A percentile compares a stretch with the other conserved stretches of the same genome.
phyloP scores from a whole-genome alignment of 2,329 filamentous ascomycete genomes.

The Domatiomyces globalis region DNA sequence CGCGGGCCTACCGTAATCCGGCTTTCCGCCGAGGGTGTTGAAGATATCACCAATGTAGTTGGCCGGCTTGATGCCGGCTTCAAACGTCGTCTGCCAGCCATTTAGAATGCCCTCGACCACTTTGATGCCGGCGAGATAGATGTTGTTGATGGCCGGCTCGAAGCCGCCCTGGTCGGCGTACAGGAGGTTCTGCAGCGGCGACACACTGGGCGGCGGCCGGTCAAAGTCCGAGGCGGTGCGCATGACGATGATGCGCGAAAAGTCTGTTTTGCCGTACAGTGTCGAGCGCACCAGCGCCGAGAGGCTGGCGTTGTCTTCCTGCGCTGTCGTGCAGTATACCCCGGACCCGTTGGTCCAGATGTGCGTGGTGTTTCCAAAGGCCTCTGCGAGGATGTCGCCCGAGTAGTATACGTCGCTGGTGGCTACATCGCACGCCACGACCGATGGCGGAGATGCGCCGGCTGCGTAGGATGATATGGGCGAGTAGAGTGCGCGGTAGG shows the following conservation, averaged over 20 bases:
- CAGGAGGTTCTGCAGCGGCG: constrained; percentile 46
- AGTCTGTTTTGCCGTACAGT: constrained; percentile 46
- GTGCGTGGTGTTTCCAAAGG: constrained; percentile 50
- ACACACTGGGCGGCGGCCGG: constrained; percentile 46
- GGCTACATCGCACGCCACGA: constrained; percentile 52
- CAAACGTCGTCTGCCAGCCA: constrained; percentile 47
- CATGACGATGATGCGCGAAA: constrained; percentile 52
- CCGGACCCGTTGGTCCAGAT: constrained; percentile 55
- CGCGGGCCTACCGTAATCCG: constrained; percentile 44
- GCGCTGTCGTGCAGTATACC: constrained; percentile 55
- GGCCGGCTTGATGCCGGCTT: constrained; percentile 39
- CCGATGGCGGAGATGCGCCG: constrained; percentile 35
- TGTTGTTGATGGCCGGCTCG: constrained; percentile 47
- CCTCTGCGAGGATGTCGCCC: constrained; percentile 44
- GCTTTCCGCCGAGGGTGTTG: constrained; percentile 49
- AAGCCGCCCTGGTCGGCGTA: constrained; percentile 50
- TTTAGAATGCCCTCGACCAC: constrained; percentile 50
- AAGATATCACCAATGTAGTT: constrained; percentile 63
- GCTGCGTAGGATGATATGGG: constrained; percentile 25
- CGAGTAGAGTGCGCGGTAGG: constrained; percentile 43
- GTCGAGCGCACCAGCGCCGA: constrained; percentile 50
- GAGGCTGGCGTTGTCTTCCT: constrained; percentile 58
- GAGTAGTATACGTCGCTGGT: constrained; percentile 62
- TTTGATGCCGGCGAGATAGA: constrained; percentile 51
- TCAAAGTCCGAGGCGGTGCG: constrained; percentile 59